phyloP scores from a whole-genome alignment of 257 asterid species.

The Avicennia marina region DNA sequence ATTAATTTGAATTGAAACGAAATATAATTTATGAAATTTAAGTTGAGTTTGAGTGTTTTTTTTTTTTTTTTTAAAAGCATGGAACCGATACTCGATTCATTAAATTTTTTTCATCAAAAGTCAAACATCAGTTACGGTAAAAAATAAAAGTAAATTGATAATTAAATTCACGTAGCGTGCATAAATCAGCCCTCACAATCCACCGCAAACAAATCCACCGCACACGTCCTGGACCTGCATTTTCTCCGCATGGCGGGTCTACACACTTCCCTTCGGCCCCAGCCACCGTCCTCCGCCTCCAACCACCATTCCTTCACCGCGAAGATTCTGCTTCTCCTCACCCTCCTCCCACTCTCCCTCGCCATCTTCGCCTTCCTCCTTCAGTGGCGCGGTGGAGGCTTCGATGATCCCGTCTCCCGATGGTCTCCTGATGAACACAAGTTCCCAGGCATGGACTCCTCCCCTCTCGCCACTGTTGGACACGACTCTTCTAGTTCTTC shows the following conservation, averaged over 20 bases:
- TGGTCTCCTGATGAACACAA: slow-evolving; percentile 21
- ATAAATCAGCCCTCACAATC: neutral
- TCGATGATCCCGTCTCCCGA: slow-evolving; percentile 25
- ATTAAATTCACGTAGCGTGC: neutral
- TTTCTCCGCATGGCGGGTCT: slow-evolving; percentile 41
- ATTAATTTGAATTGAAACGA: too few species aligned
- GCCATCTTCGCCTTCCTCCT: slow-evolving; percentile 47
- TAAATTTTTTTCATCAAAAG: too few species aligned
- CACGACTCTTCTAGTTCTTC: slow-evolving; percentile 18
- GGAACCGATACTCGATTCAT: too few species aligned
- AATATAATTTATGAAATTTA: too few species aligned
- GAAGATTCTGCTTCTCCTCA: slow-evolving; percentile 28
- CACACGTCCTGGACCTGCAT: neutral
- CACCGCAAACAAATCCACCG: neutral
- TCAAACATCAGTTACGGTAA: neutral
- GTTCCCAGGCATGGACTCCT: slow-evolving; percentile 26
- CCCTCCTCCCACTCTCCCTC: slow-evolving; percentile 36
- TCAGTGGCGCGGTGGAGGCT: slow-evolving; percentile 50
- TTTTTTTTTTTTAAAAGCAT: too few species aligned
- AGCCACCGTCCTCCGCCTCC: slow-evolving; percentile 19
- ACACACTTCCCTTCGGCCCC: slow-evolving; percentile 24
- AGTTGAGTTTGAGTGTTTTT: too few species aligned
- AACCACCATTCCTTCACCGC: neutral
- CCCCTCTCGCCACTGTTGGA: slow-evolving; percentile 15
- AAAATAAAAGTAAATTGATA: too few species aligned